These are phyloP conservation scores for Torulaspora gathmanii DNA, from an alignment of 805 yeast species.

Conservation along the genomic window DNA sequence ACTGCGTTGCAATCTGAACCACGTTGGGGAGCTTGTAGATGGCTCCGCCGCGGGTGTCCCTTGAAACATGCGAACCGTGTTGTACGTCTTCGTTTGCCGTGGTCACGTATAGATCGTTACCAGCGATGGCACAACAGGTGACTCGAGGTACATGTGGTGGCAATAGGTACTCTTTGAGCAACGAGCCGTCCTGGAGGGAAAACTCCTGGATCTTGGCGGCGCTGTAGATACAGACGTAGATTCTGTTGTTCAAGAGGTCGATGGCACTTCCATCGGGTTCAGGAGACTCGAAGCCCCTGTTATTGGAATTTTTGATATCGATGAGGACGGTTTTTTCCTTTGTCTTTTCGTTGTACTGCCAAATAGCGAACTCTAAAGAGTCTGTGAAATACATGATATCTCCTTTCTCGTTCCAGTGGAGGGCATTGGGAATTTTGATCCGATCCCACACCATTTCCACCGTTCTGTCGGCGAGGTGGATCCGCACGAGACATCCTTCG, in stretches of 20 bases:
- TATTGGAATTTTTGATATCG: conserved; percentile 30
- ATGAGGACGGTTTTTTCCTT: conserved; percentile 37
- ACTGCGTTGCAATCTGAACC: conserved; percentile 1
- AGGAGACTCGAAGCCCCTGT: conserved; percentile 34
- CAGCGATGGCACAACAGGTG: conserved; percentile 69
- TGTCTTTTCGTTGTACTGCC: conserved; percentile 41
- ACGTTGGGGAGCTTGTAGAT: conserved; percentile 41
- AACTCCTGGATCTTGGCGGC: conserved; percentile 53
- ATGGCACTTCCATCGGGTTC: conserved; percentile 82
- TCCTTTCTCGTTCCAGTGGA: conserved; percentile 48
- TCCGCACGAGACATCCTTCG: conserved; percentile 50
- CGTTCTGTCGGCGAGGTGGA: conserved; percentile 34
- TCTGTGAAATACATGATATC: conserved; percentile 49
- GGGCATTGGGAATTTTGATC: conserved; percentile 65
- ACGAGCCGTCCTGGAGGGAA: conserved; percentile 42
- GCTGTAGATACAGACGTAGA: conserved; percentile 67
- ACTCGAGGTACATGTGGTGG: conserved; percentile 58
- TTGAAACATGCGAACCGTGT: conserved; percentile 29
- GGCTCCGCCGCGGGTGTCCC: conserved; percentile 56
- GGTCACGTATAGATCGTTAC: conserved; percentile 62
- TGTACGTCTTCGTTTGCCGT: conserved; percentile 51
- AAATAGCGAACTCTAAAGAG: conserved; percentile 45
- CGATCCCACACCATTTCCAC: conserved; percentile 36
- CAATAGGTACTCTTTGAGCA: conserved; percentile 47
- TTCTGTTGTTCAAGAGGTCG: conserved; percentile 44